A percentile compares a stretch with the other conserved stretches of the same genome.
Evolutionary conservation across 129 eudicot species (phyloP).

Genomic region (Lonicera japonica): DNA sequence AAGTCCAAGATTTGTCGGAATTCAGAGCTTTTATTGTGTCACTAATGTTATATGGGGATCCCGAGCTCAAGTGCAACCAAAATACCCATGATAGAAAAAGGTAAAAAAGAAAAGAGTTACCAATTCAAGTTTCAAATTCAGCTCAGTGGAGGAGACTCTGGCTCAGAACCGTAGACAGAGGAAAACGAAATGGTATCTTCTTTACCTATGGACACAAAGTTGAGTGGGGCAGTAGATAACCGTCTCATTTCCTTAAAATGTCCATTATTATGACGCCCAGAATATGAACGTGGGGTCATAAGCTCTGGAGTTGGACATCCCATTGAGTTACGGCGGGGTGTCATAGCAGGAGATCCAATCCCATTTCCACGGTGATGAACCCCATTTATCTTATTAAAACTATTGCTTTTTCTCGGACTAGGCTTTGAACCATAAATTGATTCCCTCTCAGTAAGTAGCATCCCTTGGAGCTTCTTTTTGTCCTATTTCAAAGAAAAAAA

Average conservation of each 20-base stretch:
- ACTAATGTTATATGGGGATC: too few relatives aligned
- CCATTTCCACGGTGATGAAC: slow-evolving; percentile 43
- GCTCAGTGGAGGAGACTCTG: slow-evolving; percentile 70
- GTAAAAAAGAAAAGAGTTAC: slow-evolving; percentile 14
- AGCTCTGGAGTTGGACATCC: slow-evolving; percentile 59
- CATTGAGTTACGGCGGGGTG: slow-evolving; percentile 64
- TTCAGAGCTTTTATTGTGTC: too few relatives aligned
- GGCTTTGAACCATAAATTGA: slow-evolving; percentile 79
- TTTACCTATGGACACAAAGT: slow-evolving; percentile 66
- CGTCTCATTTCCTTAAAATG: slow-evolving; percentile 78
- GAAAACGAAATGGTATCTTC: slow-evolving; percentile 86
- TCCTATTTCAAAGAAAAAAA: slow-evolving; percentile 34
- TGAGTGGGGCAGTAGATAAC: slow-evolving; percentile 63
- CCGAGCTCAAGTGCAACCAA: too few relatives aligned
- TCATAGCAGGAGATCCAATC: slow-evolving; percentile 68
- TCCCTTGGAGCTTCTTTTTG: slow-evolving; percentile 80
- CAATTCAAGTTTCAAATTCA: slow-evolving; percentile 33
- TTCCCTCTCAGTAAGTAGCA: slow-evolving; percentile 75
- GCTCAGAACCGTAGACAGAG: slow-evolving; percentile 82
- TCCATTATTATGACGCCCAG: slow-evolving; percentile 60
- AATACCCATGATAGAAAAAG: neutral
- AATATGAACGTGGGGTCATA: slow-evolving; percentile 70
- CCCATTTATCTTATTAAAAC: slow-evolving; percentile 70
- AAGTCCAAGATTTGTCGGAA: too few relatives aligned
- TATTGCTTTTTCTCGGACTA: slow-evolving; percentile 74